Conservation (phyloP, 495 filamentous ascomycete species). For the Talaromyces adpressus region DNA sequence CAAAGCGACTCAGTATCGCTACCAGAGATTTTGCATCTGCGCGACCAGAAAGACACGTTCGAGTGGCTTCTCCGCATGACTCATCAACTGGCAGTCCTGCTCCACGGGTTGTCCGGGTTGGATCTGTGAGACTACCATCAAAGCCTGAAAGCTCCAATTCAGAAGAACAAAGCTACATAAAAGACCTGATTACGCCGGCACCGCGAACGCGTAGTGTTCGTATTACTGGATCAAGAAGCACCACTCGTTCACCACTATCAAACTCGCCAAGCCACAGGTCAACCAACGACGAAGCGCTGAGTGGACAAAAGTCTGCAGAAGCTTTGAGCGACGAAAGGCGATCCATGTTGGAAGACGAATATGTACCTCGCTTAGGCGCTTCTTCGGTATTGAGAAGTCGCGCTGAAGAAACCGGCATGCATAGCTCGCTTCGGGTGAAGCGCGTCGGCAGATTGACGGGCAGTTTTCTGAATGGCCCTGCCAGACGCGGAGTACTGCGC, state of each 20-base stretch:
- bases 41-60: constrained; percentile 30
- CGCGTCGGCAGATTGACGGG: constrained; percentile 64
- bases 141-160: constrained; percentile 25
- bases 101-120: constrained; percentile 54
- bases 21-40: constrained; percentile 16
- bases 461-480: constrained; percentile 67
- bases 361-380: constrained; percentile 40
- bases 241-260: constrained; percentile 30
- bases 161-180: constrained; percentile 19
- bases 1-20: constrained; percentile 20
- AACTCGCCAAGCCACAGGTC: constrained; percentile 33
- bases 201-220: constrained; percentile 57
- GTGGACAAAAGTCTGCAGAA: constrained; percentile 34
- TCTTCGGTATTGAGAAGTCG: constrained; percentile 42
- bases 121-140: constrained; percentile 29
- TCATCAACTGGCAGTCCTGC: constrained; percentile 37
- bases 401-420: constrained; percentile 49
- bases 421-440: constrained; percentile 67
- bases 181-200: constrained; percentile 62
- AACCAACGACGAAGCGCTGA: constrained; percentile 24
- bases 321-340: constrained; percentile 39
- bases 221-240: constrained; percentile 36
- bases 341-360: constrained; percentile 32
- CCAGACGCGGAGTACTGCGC: constrained; percentile 59
- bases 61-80: constrained; percentile 32